A percentile compares a stretch with the other conserved stretches of the same genome.
phyloP scores from a whole-genome alignment of 345 rosid genomes.

The Hypericum androsaemum region DNA sequence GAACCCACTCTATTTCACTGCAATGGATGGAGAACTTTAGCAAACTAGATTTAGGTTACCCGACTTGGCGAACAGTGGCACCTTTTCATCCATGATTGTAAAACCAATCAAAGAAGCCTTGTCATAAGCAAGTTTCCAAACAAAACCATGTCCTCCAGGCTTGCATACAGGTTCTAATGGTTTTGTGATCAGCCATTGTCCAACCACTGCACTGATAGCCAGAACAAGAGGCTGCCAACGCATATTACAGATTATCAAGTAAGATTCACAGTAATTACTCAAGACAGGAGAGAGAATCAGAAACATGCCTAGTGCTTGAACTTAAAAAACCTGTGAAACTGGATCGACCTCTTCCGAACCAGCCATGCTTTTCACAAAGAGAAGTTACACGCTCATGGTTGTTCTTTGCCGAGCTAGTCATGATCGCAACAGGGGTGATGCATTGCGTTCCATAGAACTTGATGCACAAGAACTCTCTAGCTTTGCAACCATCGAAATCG shows the following conservation, averaged over 20 bases:
- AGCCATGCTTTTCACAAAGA: constrained; percentile 58
- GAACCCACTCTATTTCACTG: neutral
- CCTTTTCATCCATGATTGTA: constrained; percentile 74
- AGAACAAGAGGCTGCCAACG: constrained; percentile 79
- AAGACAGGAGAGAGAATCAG: constrained; percentile 3
- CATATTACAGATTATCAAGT: constrained; percentile 12
- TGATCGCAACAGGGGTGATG: constrained; percentile 82
- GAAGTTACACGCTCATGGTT: constrained; percentile 69
- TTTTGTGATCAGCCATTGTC: constrained; percentile 65
- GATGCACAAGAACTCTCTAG: constrained; percentile 83
- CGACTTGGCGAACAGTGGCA: constrained; percentile 89
- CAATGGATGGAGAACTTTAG: neutral
- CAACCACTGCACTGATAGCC: constrained; percentile 68
- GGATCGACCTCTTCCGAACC: constrained; percentile 92
- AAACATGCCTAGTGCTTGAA: neutral
- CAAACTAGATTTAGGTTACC: constrained; percentile 37
- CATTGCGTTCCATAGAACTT: constrained; percentile 77
- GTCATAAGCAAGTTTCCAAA: constrained; percentile 94
- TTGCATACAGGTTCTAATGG: constrained; percentile 78
- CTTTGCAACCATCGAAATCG: constrained; percentile 41
- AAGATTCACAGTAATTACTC: neutral
- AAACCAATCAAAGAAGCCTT: constrained; percentile 84
- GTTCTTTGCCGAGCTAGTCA: constrained; percentile 94
- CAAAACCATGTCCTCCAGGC: constrained; percentile 95
- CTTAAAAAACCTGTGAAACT: constrained; percentile 76